These are phyloP conservation scores for Hypoxylon sp. DNA, from an alignment of 2,329 filamentous ascomycete species.

Conservation along the genomic window DNA sequence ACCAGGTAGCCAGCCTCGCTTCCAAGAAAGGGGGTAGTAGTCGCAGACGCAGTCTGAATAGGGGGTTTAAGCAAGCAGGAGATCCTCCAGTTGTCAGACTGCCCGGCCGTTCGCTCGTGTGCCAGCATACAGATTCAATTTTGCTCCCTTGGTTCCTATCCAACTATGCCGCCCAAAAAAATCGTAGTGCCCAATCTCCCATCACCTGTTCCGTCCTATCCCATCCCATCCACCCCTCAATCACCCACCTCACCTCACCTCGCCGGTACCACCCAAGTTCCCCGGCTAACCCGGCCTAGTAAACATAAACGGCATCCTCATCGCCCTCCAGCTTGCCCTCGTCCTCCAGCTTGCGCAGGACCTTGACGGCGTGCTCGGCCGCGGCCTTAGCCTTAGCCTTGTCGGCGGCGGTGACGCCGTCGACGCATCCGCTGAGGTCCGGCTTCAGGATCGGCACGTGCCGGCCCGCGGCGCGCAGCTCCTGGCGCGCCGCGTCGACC, in stretches of 20 bases:
- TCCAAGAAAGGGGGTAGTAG: background rate
- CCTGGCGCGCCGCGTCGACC: slow-evolving; percentile 26
- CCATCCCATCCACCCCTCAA: background rate
- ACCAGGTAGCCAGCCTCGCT: slow-evolving; percentile 1
- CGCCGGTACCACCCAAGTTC: background rate
- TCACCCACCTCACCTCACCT: background rate
- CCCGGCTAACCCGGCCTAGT: slow-evolving; percentile 10
- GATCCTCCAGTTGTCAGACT: background rate
- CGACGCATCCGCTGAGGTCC: slow-evolving; percentile 1
- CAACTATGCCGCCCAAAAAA: background rate
- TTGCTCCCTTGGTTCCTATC: background rate
- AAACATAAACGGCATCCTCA: slow-evolving; percentile 30
- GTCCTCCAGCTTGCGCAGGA: slow-evolving; percentile 46
- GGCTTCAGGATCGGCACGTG: slow-evolving; percentile 36
- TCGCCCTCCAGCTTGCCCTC: slow-evolving; percentile 46
- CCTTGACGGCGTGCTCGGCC: slow-evolving; percentile 39
- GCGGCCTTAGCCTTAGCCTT: slow-evolving; percentile 43
- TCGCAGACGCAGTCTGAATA: background rate
- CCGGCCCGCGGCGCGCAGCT: slow-evolving; percentile 12
- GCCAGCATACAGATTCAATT: background rate
- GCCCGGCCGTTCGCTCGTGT: background rate
- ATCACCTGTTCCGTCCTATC: background rate
- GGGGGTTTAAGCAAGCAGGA: background rate
- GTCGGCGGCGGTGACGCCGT: slow-evolving; percentile 34
- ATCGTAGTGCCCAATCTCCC: background rate